These are phyloP conservation scores for Kalanchoe fedtschenkoi DNA, from an alignment of 164 flowering plant species.

Conservation along the genomic window DNA sequence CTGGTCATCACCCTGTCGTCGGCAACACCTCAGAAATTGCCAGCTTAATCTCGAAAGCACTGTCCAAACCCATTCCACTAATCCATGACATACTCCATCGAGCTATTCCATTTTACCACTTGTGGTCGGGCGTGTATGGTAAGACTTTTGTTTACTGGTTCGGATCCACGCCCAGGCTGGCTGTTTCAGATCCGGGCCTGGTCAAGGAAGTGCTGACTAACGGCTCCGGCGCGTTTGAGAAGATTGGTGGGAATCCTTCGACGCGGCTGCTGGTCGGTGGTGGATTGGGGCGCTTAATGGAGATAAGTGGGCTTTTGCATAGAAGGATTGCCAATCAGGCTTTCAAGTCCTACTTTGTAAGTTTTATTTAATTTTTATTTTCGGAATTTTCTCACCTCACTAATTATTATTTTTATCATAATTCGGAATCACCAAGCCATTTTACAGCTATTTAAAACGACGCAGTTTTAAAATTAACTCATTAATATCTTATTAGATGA, in stretches of 20 bases:
- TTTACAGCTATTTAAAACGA: too few relatives aligned
- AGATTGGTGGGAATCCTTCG: neutral
- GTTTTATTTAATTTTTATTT: too few relatives aligned
- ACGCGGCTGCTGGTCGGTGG: neutral
- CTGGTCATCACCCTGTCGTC: neutral
- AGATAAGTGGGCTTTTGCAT: constrained; percentile 3
- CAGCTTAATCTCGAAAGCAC: too few relatives aligned
- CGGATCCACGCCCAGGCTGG: constrained; percentile 1
- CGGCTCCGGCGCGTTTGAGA: neutral
- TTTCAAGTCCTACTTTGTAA: too few relatives aligned
- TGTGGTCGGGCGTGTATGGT: neutral
- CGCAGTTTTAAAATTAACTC: too few relatives aligned
- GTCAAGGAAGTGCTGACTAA: neutral
- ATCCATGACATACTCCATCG: neutral
- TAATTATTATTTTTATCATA: too few relatives aligned
- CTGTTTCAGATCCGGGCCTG: neutral
- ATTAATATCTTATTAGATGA: too few relatives aligned
- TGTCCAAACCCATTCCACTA: neutral
- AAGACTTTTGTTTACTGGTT: neutral
- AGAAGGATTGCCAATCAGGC: too few relatives aligned
- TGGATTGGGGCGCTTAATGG: neutral
- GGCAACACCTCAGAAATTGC: neutral
- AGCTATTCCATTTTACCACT: neutral
- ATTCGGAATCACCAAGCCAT: too few relatives aligned
- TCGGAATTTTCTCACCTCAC: too few relatives aligned